phyloP scores from a whole-genome alignment of 169 alveolate species.

The Eimeria sp. region DNA sequence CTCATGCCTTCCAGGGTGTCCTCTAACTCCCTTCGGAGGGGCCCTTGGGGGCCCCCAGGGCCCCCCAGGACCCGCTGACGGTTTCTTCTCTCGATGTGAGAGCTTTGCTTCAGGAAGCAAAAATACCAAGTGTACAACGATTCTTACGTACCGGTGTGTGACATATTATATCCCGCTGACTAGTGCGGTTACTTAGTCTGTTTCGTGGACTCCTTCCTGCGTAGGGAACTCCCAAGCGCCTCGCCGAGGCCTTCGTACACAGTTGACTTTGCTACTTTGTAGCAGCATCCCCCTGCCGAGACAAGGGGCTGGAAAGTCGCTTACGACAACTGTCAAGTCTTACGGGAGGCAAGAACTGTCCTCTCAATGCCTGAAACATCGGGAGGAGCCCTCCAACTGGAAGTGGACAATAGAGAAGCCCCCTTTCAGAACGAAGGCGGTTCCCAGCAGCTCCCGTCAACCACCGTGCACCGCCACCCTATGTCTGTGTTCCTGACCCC shows the following conservation, averaged over 20 bases:
- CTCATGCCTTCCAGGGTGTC: background rate
- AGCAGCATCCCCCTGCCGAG: background rate
- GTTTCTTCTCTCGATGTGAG: background rate
- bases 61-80: background rate
- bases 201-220: background rate
- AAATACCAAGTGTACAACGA: background rate
- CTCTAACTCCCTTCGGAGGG: too few relatives aligned
- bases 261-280: background rate
- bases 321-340: background rate
- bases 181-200: background rate
- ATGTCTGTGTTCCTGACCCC: constrained; percentile 55
- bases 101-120: background rate
- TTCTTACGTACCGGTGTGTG: background rate
- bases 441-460: background rate
- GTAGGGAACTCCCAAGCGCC: background rate
- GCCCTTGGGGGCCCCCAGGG: background rate
- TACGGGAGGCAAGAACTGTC: background rate
- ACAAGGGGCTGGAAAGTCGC: background rate
- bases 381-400: constrained; percentile 5
- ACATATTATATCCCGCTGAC: background rate
- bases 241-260: background rate
- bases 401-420: background rate
- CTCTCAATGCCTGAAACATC: constrained; percentile 37
- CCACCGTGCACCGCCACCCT: constrained; percentile 16
- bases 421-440: background rate